A percentile compares a stretch with the other conserved stretches of the same genome.
These are phyloP conservation scores for Yamadazyma oceani DNA, from an alignment of 1,139 yeast genomes.

Conservation along the genomic window DNA sequence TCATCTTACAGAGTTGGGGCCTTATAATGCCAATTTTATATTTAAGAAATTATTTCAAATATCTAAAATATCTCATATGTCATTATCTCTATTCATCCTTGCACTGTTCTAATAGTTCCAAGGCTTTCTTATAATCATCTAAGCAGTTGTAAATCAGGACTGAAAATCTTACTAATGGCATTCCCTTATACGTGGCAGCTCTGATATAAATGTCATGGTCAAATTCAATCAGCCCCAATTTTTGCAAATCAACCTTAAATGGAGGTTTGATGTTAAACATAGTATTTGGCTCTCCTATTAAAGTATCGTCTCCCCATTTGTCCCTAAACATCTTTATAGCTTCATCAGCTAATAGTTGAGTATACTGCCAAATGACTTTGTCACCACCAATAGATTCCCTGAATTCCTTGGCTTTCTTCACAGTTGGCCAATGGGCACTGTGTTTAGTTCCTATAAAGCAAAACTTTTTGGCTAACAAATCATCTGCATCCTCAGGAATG, in stretches of 20 bases:
- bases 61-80: no score
- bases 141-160: conserved; percentile 1
- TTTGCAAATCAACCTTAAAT: background rate
- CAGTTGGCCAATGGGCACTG: conserved; percentile 23
- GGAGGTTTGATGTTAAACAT: background rate
- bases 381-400: conserved; percentile 56
- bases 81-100: background rate
- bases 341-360: conserved; percentile 27
- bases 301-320: background rate
- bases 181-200: background rate
- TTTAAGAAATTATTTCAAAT: no score
- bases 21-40: no score
- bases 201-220: background rate
- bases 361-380: conserved; percentile 46
- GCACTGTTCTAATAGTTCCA: background rate
- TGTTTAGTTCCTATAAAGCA: conserved; percentile 33
- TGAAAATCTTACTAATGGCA: background rate
- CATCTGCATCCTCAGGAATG: conserved; percentile 21
- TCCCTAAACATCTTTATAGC: conserved; percentile 15
- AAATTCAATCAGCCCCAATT: background rate
- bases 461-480: conserved; percentile 36
- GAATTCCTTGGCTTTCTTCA: conserved; percentile 46
- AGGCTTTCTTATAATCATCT: background rate
- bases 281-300: background rate
- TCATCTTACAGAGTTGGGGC: no score